A percentile compares a stretch with the other conserved stretches of the same genome.
phyloP scores from a whole-genome alignment of 352 stramenopile genomes.

The Thalassiosira mediterranea region DNA sequence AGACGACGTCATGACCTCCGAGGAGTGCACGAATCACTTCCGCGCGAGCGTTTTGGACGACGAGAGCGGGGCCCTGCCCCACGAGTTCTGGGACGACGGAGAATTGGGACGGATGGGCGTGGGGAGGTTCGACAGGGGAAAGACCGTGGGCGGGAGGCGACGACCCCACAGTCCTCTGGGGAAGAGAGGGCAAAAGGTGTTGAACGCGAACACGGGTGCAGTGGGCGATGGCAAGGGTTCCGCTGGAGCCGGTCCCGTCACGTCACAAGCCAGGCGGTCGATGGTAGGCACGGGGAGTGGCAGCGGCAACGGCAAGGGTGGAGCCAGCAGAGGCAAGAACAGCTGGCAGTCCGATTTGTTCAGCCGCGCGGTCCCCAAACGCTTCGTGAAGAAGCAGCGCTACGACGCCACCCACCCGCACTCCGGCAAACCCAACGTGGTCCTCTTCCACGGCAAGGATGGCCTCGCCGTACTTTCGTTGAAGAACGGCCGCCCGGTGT shows the following conservation, averaged over 20 bases:
- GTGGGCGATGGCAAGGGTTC: slow-evolving; percentile 6
- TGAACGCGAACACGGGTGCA: slow-evolving; percentile 13
- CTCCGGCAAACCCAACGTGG: slow-evolving; percentile 70
- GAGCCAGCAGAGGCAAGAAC: background rate
- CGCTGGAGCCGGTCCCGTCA: slow-evolving; percentile 11
- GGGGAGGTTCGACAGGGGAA: slow-evolving; percentile 56
- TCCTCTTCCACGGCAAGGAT: slow-evolving; percentile 63
- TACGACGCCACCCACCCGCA: slow-evolving; percentile 43
- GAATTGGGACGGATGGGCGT: slow-evolving; percentile 48
- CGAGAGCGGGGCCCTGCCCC: slow-evolving; percentile 60
- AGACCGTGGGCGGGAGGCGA: slow-evolving; percentile 32
- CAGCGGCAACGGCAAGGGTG: background rate
- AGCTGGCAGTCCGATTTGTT: slow-evolving; percentile 56
- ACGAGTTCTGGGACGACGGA: slow-evolving; percentile 65
- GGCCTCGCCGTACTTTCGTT: slow-evolving; percentile 77
- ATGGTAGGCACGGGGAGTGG: background rate
- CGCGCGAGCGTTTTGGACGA: slow-evolving; percentile 48
- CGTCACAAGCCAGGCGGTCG: slow-evolving; percentile 4
- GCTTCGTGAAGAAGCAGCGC: slow-evolving; percentile 35
- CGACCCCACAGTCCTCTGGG: background rate
- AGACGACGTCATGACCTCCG: slow-evolving; percentile 56
- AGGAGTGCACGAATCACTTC: slow-evolving; percentile 63
- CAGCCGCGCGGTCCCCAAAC: slow-evolving; percentile 28
- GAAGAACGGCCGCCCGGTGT: slow-evolving; percentile 75
- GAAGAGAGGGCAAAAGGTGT: slow-evolving; percentile 16